phyloP scores from a whole-genome alignment of 139 green algal genomes.

The Mychonastes homosphaera region DNA sequence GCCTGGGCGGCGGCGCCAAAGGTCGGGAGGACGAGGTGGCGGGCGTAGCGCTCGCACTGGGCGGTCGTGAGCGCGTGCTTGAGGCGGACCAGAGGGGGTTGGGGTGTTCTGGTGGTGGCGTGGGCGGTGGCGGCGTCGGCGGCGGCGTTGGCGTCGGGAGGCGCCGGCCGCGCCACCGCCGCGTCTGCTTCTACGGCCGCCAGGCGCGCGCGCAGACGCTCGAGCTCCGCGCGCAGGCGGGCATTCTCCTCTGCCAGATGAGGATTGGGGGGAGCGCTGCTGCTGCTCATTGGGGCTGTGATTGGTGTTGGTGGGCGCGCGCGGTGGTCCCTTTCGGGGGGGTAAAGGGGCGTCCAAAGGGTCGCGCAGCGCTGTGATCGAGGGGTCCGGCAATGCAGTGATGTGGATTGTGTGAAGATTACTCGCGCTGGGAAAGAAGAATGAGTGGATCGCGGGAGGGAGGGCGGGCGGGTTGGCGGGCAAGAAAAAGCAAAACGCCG shows the following conservation, averaged over 20 bases:
- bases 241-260: slow-evolving; percentile 24
- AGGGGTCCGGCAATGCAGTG: no score
- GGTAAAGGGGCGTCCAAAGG: no score
- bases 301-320: no score
- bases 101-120: background rate
- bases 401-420: no score
- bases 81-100: background rate
- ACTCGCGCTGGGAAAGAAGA: no score
- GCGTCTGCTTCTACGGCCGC: background rate
- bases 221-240: slow-evolving; percentile 7
- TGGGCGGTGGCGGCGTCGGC: background rate
- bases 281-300: no score
- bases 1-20: slow-evolving; percentile 71
- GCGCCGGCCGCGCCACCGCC: background rate
- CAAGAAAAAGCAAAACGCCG: no score
- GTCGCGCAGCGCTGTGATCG: no score
- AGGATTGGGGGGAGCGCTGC: no score
- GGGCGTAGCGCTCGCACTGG: slow-evolving; percentile 67
- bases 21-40: slow-evolving; percentile 70
- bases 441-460: no score
- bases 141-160: background rate
- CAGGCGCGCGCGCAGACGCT: background rate
- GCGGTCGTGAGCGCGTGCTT: slow-evolving; percentile 43
- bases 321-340: no score
- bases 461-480: no score